These are phyloP conservation scores for Ciborinia camelliae DNA, from an alignment of 2,329 filamentous ascomycete genomes.

Conservation along the genomic window DNA sequence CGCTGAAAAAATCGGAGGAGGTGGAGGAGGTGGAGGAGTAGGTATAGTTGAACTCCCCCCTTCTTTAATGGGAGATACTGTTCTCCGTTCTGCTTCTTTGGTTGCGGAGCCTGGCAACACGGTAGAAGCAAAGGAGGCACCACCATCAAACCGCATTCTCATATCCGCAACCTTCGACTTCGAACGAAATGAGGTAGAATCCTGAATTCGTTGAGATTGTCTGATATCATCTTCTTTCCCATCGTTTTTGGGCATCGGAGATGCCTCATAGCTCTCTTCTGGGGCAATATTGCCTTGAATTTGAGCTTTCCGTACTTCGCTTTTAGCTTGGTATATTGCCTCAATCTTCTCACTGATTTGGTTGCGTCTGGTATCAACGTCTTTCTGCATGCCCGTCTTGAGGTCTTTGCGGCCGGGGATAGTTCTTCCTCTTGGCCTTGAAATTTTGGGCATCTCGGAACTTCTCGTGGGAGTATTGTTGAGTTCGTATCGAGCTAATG, in stretches of 20 bases:
- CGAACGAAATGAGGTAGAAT: constrained; percentile 9
- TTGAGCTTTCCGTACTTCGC: constrained; percentile 21
- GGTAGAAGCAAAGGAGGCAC: constrained; percentile 8
- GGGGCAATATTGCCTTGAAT: background rate
- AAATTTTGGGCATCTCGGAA: background rate
- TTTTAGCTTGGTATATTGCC: constrained; percentile 28
- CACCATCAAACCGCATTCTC: constrained; percentile 29
- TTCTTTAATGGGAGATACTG: background rate
- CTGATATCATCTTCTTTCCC: background rate
- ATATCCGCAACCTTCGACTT: constrained; percentile 29
- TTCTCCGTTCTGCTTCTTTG: background rate
- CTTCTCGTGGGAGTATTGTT: constrained; percentile 9
- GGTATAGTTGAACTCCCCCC: background rate
- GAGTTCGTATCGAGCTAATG: constrained; percentile 14
- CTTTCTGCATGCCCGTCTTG: constrained; percentile 1
- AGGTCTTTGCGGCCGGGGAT: background rate
- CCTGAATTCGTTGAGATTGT: constrained; percentile 2
- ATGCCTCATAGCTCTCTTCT: background rate
- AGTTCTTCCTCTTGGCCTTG: constrained; percentile 7
- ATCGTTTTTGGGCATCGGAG: background rate
- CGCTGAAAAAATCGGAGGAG: background rate
- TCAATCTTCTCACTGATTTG: constrained; percentile 30
- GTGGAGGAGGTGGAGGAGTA: background rate
- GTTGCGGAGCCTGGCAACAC: background rate
- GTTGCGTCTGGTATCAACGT: background rate